Evolutionary conservation across 2,329 filamentous ascomycete species (phyloP).

Genomic region (Fusarium sp.): DNA sequence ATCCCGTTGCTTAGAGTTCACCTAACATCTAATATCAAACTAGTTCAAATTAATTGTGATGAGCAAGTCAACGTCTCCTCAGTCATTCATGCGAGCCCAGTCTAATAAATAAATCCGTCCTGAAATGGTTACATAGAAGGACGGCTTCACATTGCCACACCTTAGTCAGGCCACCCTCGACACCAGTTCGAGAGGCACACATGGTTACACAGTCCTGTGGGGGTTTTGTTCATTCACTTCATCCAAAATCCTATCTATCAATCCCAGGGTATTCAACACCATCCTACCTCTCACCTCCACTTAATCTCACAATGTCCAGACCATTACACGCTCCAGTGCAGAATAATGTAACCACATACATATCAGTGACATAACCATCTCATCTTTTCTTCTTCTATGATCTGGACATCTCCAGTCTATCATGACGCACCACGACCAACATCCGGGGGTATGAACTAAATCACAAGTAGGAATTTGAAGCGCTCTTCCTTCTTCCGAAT

Average conservation of each 20-base stretch:
- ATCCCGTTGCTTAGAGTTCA: constrained; percentile 13
- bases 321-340: constrained; percentile 3
- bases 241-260: constrained; percentile 27
- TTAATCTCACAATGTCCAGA: constrained; percentile 1
- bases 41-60: neutral
- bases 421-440: constrained; percentile 32
- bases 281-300: neutral
- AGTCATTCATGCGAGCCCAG: no score
- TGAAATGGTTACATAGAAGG: no score
- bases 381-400: constrained; percentile 27
- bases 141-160: neutral
- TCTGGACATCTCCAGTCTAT: constrained; percentile 43
- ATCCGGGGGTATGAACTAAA: constrained; percentile 31
- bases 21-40: neutral
- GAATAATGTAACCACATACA: constrained; percentile 7
- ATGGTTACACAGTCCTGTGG: neutral
- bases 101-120: no score
- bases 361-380: neutral
- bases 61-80: neutral
- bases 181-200: neutral
- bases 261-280: constrained; percentile 16
- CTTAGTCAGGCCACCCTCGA: neutral
- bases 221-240: constrained; percentile 14
- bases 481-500: constrained; percentile 10
- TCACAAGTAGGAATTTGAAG: constrained; percentile 5